A percentile compares a stretch with the other conserved stretches of the same genome.
Conservation (phyloP, 441 rosid genomes). For the Bocquillonia castaneifolia region DNA sequence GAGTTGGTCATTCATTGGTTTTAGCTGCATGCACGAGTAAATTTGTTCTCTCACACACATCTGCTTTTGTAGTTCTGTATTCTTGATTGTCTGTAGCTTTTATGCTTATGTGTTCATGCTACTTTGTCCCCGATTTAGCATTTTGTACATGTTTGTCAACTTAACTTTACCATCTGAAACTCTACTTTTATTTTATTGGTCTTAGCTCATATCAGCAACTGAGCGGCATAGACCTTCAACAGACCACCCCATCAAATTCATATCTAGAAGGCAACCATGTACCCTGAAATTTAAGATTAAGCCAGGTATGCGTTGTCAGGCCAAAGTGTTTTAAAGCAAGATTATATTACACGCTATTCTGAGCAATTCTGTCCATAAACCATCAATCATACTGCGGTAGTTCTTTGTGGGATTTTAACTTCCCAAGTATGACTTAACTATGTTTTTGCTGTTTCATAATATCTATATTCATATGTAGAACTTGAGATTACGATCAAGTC, state of each 20-base stretch:
- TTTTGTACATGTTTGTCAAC: slow-evolving; percentile 8
- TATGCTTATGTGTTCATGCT: not conserved
- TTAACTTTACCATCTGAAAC: not conserved
- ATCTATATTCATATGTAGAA: not conserved
- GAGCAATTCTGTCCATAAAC: not conserved
- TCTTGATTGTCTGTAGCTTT: no score
- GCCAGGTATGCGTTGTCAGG: slow-evolving; percentile 48
- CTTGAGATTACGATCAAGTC: not conserved
- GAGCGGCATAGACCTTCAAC: slow-evolving; percentile 72
- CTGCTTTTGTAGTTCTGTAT: not conserved
- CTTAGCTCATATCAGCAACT: slow-evolving; percentile 74
- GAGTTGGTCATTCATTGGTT: not conserved
- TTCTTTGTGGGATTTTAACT: not conserved
- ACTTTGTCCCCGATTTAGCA: not conserved
- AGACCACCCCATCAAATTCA: slow-evolving; percentile 87
- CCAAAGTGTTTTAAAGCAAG: not conserved
- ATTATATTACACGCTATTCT: not conserved
- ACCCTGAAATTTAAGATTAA: slow-evolving; percentile 80
- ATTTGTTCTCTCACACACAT: not conserved
- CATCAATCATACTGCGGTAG: not conserved
- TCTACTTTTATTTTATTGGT: slow-evolving; percentile 19
- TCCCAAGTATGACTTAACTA: not conserved
- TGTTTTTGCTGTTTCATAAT: not conserved
- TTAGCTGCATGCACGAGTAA: not conserved
- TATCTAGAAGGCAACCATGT: slow-evolving; percentile 57